Base-by-base conservation (phyloP, 176 grass and related monocot genomes). In the Microstegium vimineum region DNA sequence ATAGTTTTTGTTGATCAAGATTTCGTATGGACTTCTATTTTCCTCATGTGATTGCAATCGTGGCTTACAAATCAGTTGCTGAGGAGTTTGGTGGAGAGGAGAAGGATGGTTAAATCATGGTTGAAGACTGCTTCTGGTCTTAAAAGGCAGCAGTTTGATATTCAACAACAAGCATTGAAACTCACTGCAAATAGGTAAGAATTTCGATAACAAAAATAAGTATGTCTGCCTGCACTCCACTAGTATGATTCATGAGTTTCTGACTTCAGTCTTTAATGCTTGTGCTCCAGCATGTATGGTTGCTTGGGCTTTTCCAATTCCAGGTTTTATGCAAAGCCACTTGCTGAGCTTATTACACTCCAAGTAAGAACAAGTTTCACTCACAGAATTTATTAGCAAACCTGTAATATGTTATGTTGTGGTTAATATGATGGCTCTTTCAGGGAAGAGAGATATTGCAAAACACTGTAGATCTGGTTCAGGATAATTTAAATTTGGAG, bases 361-460 rank as follows among this genome's bases (percentile, higher is more conserved):
- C 96, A 99, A 85, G 93, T 99, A 69, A 94, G 93, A 63, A 88
- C 30, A 78, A 67, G 5, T 69, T 82, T 87, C 42, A 82, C 30
- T 66, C 37, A 11, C 42, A 77, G 5, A 88, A 80, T 35, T 51
- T 74, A 51, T 91, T 82, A 33, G 22, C 23, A 81, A 73, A 81
- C 16, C 12, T 65, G 34, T 72, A 74, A 47, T 63, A 7, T 75
- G 11, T 59, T 69, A 20, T 46, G 49, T 84, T n/a, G 73, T 81
- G 66, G 69, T 34, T 47, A 26, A 14, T 72, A 85, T 71, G 63
- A 91, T 86, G 47, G n/a, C 20, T 73, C 76, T 83, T 89, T 23
- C 80, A 99, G 96, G 96, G 96, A 84, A 91, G 96, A 82, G 93
- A 92, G 88, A 99, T 99, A 72, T 88, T 99, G 71, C 93, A 95